Percentiles rank a stretch among this genome's conserved stretches.
These are phyloP conservation scores for Xylariomycetidae sp. DNA, from an alignment of 2,329 filamentous ascomycete species.

Conservation along the genomic window DNA sequence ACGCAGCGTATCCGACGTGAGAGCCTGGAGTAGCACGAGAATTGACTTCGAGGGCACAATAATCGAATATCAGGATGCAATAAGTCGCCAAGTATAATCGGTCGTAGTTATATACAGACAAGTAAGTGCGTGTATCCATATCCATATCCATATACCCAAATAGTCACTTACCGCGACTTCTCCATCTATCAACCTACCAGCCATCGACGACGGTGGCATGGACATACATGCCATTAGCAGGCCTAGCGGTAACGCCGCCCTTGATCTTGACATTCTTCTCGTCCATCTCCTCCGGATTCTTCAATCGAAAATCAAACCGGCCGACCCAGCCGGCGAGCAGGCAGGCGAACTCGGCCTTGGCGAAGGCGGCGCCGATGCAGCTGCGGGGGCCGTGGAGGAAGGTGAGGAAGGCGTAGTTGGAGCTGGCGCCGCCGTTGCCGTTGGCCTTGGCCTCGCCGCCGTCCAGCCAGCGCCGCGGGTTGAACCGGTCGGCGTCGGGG, in stretches of 20 bases:
- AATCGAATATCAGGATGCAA: too few species aligned
- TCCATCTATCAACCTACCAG: slow-evolving; percentile 42
- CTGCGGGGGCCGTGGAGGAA: slow-evolving; percentile 82
- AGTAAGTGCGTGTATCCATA: too few species aligned
- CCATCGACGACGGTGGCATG: slow-evolving; percentile 60
- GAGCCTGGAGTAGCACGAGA: too few species aligned
- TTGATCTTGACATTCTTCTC: slow-evolving; percentile 62
- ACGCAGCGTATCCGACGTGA: too few species aligned
- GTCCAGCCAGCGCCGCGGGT: slow-evolving; percentile 68
- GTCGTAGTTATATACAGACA: too few species aligned
- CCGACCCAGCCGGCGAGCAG: slow-evolving; percentile 73
- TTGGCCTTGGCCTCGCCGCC: slow-evolving; percentile 32
- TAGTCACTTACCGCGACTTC: slow-evolving; percentile 1
- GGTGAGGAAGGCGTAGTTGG: slow-evolving; percentile 72
- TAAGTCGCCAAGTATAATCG: too few species aligned
- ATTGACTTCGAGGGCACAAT: too few species aligned
- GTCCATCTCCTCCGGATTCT: slow-evolving; percentile 55
- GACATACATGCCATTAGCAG: slow-evolving; percentile 65
- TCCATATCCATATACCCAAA: too few species aligned
- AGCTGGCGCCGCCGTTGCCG: slow-evolving; percentile 64
- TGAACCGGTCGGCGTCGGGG: slow-evolving; percentile 64
- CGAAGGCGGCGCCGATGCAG: slow-evolving; percentile 79
- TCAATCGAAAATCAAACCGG: slow-evolving; percentile 59
- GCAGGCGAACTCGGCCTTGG: slow-evolving; percentile 78
- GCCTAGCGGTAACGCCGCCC: slow-evolving; percentile 65